These are phyloP conservation scores for Penstemon eatonii DNA, from an alignment of 257 asterid genomes.

Conservation along the genomic window DNA sequence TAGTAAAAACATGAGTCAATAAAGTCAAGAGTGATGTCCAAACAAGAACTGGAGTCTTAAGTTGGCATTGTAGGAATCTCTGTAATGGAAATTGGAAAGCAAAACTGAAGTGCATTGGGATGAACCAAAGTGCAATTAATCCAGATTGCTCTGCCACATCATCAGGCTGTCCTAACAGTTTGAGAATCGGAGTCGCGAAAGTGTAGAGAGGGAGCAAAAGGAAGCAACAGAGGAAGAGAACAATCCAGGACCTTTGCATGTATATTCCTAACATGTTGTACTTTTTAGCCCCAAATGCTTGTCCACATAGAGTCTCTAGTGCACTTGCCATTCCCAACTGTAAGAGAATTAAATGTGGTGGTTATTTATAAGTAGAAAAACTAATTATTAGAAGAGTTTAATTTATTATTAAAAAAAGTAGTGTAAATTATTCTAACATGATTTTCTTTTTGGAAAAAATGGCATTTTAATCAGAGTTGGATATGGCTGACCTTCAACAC, in stretches of 20 bases:
- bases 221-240: constrained; percentile 26
- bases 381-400: not conserved
- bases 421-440: not conserved
- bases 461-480: too few relatives aligned
- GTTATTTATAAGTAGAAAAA: too few relatives aligned
- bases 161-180: constrained; percentile 34
- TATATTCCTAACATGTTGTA: constrained; percentile 37
- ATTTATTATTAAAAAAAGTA: not conserved
- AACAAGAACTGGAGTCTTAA: constrained; percentile 36
- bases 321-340: constrained; percentile 51
- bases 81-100: constrained; percentile 34
- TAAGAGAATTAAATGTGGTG: not conserved
- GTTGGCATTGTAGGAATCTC: constrained; percentile 36
- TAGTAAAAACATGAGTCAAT: constrained; percentile 26
- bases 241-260: constrained; percentile 42
- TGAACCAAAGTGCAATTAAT: constrained; percentile 32
- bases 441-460: not conserved
- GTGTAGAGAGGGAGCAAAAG: constrained; percentile 33
- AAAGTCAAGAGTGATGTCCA: constrained; percentile 36
- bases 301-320: constrained; percentile 45
- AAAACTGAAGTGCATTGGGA: constrained; percentile 37
- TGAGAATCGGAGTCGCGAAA: constrained; percentile 39
- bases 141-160: constrained; percentile 40
- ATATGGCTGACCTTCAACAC: too few relatives aligned
- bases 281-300: constrained; percentile 42